Evolutionary conservation across 352 stramenopile species (phyloP).

Genomic region (Phytopythium aichiense): DNA sequence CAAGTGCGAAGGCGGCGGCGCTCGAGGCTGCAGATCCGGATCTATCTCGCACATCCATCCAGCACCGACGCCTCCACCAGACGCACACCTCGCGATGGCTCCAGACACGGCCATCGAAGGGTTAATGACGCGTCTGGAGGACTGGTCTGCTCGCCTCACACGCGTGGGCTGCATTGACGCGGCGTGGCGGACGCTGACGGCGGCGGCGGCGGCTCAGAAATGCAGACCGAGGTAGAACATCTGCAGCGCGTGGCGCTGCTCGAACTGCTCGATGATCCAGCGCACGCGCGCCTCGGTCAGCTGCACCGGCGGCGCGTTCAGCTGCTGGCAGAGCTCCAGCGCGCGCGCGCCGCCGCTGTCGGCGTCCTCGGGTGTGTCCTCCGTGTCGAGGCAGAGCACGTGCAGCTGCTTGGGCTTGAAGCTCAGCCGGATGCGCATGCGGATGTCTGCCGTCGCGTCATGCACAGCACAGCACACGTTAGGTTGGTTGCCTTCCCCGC

Average conservation of each 20-base stretch:
- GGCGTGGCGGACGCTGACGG: no score
- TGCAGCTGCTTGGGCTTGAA: conserved; percentile 56
- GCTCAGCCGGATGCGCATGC: conserved; percentile 40
- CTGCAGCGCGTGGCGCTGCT: conserved; percentile 31
- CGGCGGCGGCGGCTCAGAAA: conserved; percentile 14
- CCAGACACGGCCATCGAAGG: no score
- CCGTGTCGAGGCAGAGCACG: conserved; percentile 76
- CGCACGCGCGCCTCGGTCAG: conserved; percentile 45
- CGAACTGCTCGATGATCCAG: conserved; percentile 35
- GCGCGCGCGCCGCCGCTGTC: conserved; percentile 38
- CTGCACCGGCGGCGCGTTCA: conserved; percentile 24
- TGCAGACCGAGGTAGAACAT: conserved; percentile 51
- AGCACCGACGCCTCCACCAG: no score
- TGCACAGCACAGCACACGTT: background rate
- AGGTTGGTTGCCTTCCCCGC: no score
- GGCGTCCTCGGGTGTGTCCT: conserved; percentile 71
- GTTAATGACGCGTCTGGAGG: no score
- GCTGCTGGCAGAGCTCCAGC: conserved; percentile 45
- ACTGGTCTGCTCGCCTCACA: no score
- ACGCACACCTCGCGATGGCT: no score
- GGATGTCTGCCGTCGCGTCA: conserved; percentile 26
- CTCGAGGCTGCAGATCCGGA: no score
- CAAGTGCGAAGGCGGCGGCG: no score
- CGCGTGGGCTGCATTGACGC: no score
- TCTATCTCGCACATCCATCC: no score